These are phyloP conservation scores for Hypoxylon lenormandii DNA, from an alignment of 495 filamentous ascomycete species.

Conservation along the genomic window DNA sequence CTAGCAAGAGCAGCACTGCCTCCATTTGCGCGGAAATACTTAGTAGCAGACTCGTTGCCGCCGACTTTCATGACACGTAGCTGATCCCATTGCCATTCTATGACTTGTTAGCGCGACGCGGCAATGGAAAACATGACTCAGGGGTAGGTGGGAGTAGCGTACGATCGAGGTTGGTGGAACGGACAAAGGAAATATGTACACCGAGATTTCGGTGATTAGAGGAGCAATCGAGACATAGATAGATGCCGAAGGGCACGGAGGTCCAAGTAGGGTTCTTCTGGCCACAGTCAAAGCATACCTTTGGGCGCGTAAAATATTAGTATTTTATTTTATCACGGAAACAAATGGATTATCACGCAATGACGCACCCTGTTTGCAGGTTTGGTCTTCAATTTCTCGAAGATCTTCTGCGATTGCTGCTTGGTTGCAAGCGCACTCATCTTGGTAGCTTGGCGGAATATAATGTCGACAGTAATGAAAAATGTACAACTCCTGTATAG, in stretches of 20 bases:
- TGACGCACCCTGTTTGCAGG: conserved; percentile 85
- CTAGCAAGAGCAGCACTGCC: conserved; percentile 91
- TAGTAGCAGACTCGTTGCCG: conserved; percentile 96
- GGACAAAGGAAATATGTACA: conserved; percentile 96
- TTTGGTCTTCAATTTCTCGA: conserved; percentile 95
- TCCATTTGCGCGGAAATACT: conserved; percentile 95
- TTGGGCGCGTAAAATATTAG: conserved; percentile 46
- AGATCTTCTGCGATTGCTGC: conserved; percentile 94
- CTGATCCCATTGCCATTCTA: conserved; percentile 99
- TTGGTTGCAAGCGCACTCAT: conserved; percentile 90
- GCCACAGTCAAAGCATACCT: conserved; percentile 98
- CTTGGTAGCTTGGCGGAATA: conserved; percentile 53
- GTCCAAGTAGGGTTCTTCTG: conserved; percentile 98
- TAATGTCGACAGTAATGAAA: not conserved
- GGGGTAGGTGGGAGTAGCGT: conserved; percentile 57
- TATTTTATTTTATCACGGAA: conserved; percentile 1
- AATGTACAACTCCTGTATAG: not conserved
- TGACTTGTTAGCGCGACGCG: conserved; percentile 30
- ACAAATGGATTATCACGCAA: conserved; percentile 40
- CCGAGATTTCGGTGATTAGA: conserved; percentile 90
- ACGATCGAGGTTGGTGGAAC: conserved; percentile 98
- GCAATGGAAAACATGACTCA: not conserved
- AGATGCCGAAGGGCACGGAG: conserved; percentile 96
- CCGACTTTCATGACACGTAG: conserved; percentile 98
- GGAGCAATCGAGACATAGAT: conserved; percentile 97